Percentiles rank a stretch among this genome's conserved stretches.
These are phyloP conservation scores for Alternaria consortialis DNA, from an alignment of 2,329 filamentous ascomycete genomes.

Conservation along the genomic window DNA sequence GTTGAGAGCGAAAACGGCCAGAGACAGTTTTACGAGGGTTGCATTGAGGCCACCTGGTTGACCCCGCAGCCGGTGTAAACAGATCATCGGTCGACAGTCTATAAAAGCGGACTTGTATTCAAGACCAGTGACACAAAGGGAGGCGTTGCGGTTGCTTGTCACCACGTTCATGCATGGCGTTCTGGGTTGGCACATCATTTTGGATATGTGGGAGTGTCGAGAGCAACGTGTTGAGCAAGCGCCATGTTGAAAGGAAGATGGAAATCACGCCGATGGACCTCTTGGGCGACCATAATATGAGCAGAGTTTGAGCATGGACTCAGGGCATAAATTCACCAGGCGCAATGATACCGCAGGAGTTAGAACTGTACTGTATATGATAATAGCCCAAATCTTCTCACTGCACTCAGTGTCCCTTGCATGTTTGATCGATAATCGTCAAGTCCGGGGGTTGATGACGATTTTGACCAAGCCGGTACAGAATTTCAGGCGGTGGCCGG, in stretches of 20 bases:
- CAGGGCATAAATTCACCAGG: slow-evolving; percentile 2
- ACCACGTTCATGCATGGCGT: slow-evolving; percentile 37
- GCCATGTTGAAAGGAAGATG: slow-evolving; percentile 3
- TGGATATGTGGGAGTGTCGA: slow-evolving; percentile 14
- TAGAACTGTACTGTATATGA: slow-evolving; percentile 4
- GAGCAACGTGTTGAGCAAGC: slow-evolving; percentile 7
- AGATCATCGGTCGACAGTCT: background rate
- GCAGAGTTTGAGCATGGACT: slow-evolving; percentile 12
- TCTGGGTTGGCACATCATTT: slow-evolving; percentile 30
- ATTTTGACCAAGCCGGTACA: background rate
- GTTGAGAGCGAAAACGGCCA: slow-evolving; percentile 44
- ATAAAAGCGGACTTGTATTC: slow-evolving; percentile 13
- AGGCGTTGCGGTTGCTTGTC: slow-evolving; percentile 36
- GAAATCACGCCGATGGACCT: slow-evolving; percentile 6
- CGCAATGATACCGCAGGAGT: slow-evolving; percentile 5
- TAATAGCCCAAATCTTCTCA: background rate
- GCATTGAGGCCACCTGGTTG: slow-evolving; percentile 52
- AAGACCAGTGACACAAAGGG: slow-evolving; percentile 24
- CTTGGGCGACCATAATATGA: slow-evolving; percentile 8
- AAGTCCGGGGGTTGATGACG: background rate
- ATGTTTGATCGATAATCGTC: background rate
- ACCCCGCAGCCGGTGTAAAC: slow-evolving; percentile 41
- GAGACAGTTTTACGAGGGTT: slow-evolving; percentile 44
- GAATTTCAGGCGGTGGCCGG: background rate
- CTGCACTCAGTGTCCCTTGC: background rate